Evolutionary conservation across 495 filamentous ascomycete genomes (phyloP), one percentile per base, ranked within the genome.

Genomic region (Trichodelitschia bisporula): DNA sequence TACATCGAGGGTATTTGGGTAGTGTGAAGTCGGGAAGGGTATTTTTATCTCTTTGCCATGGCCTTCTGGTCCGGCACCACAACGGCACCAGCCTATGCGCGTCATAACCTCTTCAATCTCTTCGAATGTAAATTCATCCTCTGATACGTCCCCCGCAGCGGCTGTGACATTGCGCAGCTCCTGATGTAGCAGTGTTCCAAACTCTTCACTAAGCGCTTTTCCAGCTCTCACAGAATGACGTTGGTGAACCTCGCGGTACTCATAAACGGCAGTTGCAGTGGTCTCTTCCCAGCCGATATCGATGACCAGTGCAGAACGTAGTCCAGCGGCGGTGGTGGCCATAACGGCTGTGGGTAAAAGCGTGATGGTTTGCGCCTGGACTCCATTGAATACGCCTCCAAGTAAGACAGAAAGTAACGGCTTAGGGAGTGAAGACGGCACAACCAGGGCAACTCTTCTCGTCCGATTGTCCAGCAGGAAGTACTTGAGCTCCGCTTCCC

Each of bases 251-350:
- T 90, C 77, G 31, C 84, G 63, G 36, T 83, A 89, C 47, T 97
- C 89, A 43, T 77, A 93, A 14, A 95, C 57, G 2, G 65, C 66
- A 0, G 76, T 86, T 10, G 80, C 61, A 0, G 70, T 63, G 0
- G 78, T 84, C 45, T 93, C 89, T 24, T 62, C 61, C 86, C 86
- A 95, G 32, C 84, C 84, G 20, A 97, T 56, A 44, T 95, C 82
- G 6, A 95, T 61, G 2, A 93, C 64, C 15, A 95, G 48, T 2
- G 68, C 75, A 12, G 76, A 69, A 9, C 86, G 71, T 30, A 82
- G 55, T 3, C 86, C 86, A 5, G 80, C 79, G 19, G 70, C 73
- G 3, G 77, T 64, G n/a, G 68, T 57, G 5, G 66, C 47, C 49
- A 80, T 66, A 9, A 77, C 55, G 1, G 82, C 66, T 4, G 69